These are phyloP conservation scores for Terfezia boudieri DNA, from an alignment of 495 filamentous ascomycete genomes.

Conservation along the genomic window DNA sequence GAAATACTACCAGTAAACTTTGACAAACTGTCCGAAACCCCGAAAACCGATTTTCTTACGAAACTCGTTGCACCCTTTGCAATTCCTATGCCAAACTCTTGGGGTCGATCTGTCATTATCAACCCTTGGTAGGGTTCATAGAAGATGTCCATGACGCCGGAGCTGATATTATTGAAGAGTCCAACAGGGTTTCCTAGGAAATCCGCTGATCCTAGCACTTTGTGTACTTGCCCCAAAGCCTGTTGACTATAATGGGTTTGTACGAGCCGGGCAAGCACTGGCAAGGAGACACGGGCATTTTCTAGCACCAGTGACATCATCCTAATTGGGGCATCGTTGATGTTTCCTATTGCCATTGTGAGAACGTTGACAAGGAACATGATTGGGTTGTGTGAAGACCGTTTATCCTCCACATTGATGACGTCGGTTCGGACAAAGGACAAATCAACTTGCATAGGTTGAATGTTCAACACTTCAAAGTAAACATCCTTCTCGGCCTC, in stretches of 20 bases:
- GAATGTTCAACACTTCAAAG: conserved; percentile 88
- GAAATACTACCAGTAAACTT: conserved; percentile 93
- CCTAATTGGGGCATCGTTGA: conserved; percentile 87
- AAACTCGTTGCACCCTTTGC: conserved; percentile 93
- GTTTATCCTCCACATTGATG: conserved; percentile 82
- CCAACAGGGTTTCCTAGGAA: conserved; percentile 98
- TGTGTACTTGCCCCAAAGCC: conserved; percentile 81
- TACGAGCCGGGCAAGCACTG: conserved; percentile 60
- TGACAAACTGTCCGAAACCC: conserved; percentile 83
- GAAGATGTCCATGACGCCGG: conserved; percentile 90
- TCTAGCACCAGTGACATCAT: conserved; percentile 87
- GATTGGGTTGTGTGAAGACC: conserved; percentile 67
- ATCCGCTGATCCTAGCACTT: conserved; percentile 88
- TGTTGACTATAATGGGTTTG: conserved; percentile 91
- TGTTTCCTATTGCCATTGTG: conserved; percentile 96
- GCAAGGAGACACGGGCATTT: conserved; percentile 77
- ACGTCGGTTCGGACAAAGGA: conserved; percentile 93
- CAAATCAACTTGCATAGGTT: conserved; percentile 92
- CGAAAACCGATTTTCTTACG: conserved; percentile 95
- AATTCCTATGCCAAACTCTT: conserved; percentile 82
- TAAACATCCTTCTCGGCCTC: conserved; percentile 79
- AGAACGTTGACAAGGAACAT: conserved; percentile 98
- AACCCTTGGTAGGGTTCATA: conserved; percentile 97
- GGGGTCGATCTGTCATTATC: conserved; percentile 83
- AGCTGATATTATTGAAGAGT: conserved; percentile 93